Evolutionary conservation across 2,329 filamentous ascomycete genomes (phyloP).

Genomic region (Alternaria sp.): DNA sequence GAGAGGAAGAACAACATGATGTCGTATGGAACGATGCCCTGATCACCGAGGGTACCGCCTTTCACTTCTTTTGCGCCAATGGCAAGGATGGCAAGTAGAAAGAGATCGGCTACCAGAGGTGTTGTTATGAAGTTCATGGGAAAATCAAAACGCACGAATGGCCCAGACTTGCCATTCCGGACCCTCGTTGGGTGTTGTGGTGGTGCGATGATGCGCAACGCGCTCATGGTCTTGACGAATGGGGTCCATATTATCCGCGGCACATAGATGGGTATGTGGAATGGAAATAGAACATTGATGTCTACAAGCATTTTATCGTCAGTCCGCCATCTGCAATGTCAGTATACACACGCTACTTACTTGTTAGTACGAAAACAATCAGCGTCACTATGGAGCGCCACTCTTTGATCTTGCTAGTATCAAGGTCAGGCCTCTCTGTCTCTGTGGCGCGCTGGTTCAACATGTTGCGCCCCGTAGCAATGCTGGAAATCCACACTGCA

Average conservation of each 20-base stretch:
- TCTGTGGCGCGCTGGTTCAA: constrained; percentile 10
- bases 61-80: constrained; percentile 71
- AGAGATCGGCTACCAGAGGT: constrained; percentile 73
- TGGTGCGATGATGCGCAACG: constrained; percentile 61
- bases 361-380: constrained; percentile 71
- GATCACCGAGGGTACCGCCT: constrained; percentile 70
- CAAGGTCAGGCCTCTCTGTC: constrained; percentile 32
- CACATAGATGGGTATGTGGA: constrained; percentile 67
- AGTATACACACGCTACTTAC: constrained; percentile 56
- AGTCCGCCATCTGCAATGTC: neutral
- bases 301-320: constrained; percentile 55
- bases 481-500: neutral
- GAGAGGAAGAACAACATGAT: constrained; percentile 79
- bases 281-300: constrained; percentile 72
- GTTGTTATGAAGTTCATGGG: constrained; percentile 75
- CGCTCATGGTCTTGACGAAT: constrained; percentile 53
- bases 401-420: constrained; percentile 63
- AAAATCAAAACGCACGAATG: constrained; percentile 61
- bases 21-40: constrained; percentile 72
- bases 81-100: constrained; percentile 71
- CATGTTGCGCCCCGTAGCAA: constrained; percentile 3
- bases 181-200: constrained; percentile 32
- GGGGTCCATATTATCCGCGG: constrained; percentile 59
- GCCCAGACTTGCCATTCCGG: constrained; percentile 37
- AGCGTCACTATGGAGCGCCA: constrained; percentile 76